Base-by-base conservation (phyloP, 805 yeast genomes). In the Cyberlindnera subsufficiens region DNA sequence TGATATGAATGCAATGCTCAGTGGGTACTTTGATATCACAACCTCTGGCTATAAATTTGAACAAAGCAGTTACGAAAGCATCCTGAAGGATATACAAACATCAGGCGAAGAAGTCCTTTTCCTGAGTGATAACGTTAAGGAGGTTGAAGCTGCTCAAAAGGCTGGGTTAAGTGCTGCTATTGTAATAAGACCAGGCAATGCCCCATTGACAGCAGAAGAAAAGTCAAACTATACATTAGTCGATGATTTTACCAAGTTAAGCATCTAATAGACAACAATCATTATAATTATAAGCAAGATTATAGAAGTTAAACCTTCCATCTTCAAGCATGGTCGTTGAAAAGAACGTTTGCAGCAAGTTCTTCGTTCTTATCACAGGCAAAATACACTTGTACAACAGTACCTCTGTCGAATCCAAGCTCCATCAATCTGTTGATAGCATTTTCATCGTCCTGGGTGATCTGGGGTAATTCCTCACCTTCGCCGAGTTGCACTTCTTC, bases 361-460 rank as follows among this genome's bases (percentile, higher is more conserved):
- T 91, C 96, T 69, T 93, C 99, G 66, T 93, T 88, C 68, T 89
- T 91, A 59, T 93, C 99, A 66, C 99, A 93, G 34, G 98, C 98
- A 74, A 93, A 82, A 68, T 87, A 93, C 27, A 95, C 96, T 69
- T 90, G 96, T 47, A 89, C 78, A 36, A 86, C 99, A 44, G 84
- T 69, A 53, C 82, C 75, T 53, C 96, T 77, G 52, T 88, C 96
- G 57, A 93, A 93, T 0, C 99, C 99, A 51, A 93, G 73, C 64
- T 86, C 97, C 63, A 95, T 84, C 51, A 93, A 74, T 60, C 99
- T 78, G 49, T 75, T 74, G 51, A 93, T 86, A n/a, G 98, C 96
- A 47, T 74, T 86, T 59, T 85, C 83, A 59, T 93, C 99, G 54
- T 81, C 93, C 43, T 77, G 80, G 7, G 96, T 77, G 44, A 93